phyloP scores from a whole-genome alignment of 768 basidiomycete species.

The Rhodotorula sphaerocarpa region DNA sequence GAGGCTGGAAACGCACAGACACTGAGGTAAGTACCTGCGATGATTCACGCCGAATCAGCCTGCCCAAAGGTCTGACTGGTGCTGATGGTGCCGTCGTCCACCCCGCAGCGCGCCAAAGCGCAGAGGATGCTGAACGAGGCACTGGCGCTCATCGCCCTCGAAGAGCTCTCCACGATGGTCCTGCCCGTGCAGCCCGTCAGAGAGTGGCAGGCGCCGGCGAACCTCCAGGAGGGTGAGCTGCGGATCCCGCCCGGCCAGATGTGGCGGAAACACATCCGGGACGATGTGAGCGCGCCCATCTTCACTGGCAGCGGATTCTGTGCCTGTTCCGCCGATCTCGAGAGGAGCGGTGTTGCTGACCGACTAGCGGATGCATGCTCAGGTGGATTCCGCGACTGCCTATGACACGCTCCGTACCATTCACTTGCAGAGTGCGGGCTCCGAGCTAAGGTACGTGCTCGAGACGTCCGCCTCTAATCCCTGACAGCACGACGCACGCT shows the following conservation, averaged over 20 bases:
- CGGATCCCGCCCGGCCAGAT: background rate
- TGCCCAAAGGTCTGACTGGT: too few species aligned
- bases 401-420: conserved; percentile 2
- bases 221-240: background rate
- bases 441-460: conserved; percentile 22
- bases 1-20: conserved; percentile 18
- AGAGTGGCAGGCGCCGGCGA: background rate
- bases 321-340: too few species aligned
- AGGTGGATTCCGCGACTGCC: conserved; percentile 7
- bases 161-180: conserved; percentile 18
- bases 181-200: conserved; percentile 24
- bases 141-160: conserved; percentile 12
- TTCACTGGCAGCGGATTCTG: background rate
- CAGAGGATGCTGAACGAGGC: conserved; percentile 21
- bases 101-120: conserved; percentile 9
- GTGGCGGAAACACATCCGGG: conserved; percentile 11
- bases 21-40: conserved; percentile 14
- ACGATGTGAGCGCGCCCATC: conserved; percentile 15
- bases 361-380: background rate
- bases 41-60: too few species aligned
- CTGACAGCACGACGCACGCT: too few species aligned
- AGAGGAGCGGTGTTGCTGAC: background rate
- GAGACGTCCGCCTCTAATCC: too few species aligned
- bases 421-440: conserved; percentile 18
- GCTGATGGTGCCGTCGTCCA: background rate